These are phyloP conservation scores for Fagopyrum homotropicum DNA, from an alignment of 148 eudicot genomes.

Conservation along the genomic window DNA sequence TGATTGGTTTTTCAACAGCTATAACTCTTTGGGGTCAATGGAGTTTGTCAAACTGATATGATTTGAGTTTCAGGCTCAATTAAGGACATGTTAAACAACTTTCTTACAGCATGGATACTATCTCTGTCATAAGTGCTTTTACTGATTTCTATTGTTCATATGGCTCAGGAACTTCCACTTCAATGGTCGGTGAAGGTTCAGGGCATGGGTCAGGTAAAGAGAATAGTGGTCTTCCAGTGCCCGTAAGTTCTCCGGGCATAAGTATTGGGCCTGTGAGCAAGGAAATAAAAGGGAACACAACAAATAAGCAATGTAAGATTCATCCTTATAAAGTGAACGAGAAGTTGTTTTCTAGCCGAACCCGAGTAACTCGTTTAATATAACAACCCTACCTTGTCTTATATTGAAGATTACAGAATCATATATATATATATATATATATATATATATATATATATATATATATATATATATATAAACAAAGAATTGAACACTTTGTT, in stretches of 20 bases:
- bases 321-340: background rate
- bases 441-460: too few relatives aligned
- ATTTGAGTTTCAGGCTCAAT: background rate
- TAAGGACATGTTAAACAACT: background rate
- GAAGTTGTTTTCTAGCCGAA: too few relatives aligned
- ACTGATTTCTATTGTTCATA: background rate
- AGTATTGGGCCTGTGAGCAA: background rate
- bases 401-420: too few relatives aligned
- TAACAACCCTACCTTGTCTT: too few relatives aligned
- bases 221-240: background rate
- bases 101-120: background rate
- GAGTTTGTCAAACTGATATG: background rate
- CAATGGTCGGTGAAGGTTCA: background rate
- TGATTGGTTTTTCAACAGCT: too few relatives aligned
- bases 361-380: too few relatives aligned
- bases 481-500: too few relatives aligned
- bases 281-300: background rate
- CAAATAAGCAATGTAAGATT: conserved; percentile 8
- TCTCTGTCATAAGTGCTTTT: background rate
- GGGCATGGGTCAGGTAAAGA: background rate
- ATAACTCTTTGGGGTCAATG: background rate
- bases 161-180: conserved; percentile 5
- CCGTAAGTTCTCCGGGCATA: background rate
- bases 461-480: too few relatives aligned
- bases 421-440: too few relatives aligned